Evolutionary conservation across 2,329 filamentous ascomycete species (phyloP).

Genomic region (Colletotrichum nymphaeae): DNA sequence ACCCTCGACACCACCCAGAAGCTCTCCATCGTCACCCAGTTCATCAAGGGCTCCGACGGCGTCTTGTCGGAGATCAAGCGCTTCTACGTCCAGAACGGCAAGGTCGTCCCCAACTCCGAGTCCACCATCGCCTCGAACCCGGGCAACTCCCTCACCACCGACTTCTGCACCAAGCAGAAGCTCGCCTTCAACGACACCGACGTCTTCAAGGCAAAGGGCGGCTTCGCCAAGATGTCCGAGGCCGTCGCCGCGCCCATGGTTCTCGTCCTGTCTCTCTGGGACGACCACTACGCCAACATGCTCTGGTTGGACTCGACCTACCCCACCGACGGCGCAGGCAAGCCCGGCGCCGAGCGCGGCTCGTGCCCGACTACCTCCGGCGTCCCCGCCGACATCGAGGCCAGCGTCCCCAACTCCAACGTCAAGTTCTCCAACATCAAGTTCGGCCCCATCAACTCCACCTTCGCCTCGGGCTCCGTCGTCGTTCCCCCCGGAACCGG

Average conservation of each 20-base stretch:
- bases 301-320: slow-evolving; percentile 79
- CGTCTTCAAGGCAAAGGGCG: slow-evolving; percentile 67
- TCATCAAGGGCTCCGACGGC: slow-evolving; percentile 60
- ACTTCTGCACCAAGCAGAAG: slow-evolving; percentile 71
- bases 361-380: slow-evolving; percentile 64
- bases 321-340: slow-evolving; percentile 55
- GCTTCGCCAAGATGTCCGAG: slow-evolving; percentile 66
- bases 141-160: slow-evolving; percentile 64
- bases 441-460: slow-evolving; percentile 66
- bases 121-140: slow-evolving; percentile 51
- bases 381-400: slow-evolving; percentile 61
- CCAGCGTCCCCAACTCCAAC: slow-evolving; percentile 55
- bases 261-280: slow-evolving; percentile 66
- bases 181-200: slow-evolving; percentile 63
- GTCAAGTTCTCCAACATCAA: slow-evolving; percentile 69
- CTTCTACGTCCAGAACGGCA: slow-evolving; percentile 73
- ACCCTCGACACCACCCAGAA: slow-evolving; percentile 70
- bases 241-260: slow-evolving; percentile 57
- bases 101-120: slow-evolving; percentile 65
- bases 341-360: slow-evolving; percentile 64
- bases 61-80: slow-evolving; percentile 70
- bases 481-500: slow-evolving; percentile 23
- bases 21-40: slow-evolving; percentile 76
- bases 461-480: slow-evolving; percentile 48
- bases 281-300: slow-evolving; percentile 57